Conservation (phyloP, 1,284 basidiomycete species). For the Leccinum subrobustum region DNA sequence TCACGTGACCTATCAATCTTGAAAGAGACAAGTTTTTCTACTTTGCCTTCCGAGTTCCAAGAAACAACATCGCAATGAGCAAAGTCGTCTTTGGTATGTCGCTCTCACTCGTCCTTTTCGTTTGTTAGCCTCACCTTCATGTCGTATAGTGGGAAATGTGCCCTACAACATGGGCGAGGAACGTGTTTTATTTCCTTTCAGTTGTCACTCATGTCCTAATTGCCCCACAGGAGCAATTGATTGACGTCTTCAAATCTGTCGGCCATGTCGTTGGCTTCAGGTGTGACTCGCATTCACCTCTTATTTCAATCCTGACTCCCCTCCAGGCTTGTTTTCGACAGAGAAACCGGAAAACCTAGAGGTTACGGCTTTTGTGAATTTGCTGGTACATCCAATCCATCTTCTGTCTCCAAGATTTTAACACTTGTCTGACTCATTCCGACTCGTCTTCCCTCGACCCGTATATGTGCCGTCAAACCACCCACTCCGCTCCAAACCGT, state of each 20-base stretch:
- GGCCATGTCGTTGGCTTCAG: constrained; percentile 87
- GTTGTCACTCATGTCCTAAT: constrained; percentile 11
- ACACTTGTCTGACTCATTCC: constrained; percentile 41
- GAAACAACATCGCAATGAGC: constrained; percentile 20
- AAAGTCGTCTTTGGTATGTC: constrained; percentile 36
- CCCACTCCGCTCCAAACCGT: constrained; percentile 10
- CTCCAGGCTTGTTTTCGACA: constrained; percentile 88
- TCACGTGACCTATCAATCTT: not conserved
- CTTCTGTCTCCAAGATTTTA: constrained; percentile 26
- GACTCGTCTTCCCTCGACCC: constrained; percentile 18
- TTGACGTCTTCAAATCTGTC: constrained; percentile 83
- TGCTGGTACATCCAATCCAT: constrained; percentile 68
- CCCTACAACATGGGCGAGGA: constrained; percentile 84
- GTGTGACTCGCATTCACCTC: constrained; percentile 36
- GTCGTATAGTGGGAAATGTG: constrained; percentile 73
- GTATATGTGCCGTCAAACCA: constrained; percentile 11
- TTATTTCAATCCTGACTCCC: constrained; percentile 2
- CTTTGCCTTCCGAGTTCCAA: not conserved
- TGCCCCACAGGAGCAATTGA: constrained; percentile 65
- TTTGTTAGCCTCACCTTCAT: constrained; percentile 1
- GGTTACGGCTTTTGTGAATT: constrained; percentile 99
- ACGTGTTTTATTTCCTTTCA: constrained; percentile 19
- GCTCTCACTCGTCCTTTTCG: not conserved
- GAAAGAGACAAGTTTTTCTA: not conserved
- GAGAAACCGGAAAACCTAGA: constrained; percentile 93